Conservation (phyloP, 2,329 filamentous ascomycete genomes). For the Chaetomium sp. region DNA sequence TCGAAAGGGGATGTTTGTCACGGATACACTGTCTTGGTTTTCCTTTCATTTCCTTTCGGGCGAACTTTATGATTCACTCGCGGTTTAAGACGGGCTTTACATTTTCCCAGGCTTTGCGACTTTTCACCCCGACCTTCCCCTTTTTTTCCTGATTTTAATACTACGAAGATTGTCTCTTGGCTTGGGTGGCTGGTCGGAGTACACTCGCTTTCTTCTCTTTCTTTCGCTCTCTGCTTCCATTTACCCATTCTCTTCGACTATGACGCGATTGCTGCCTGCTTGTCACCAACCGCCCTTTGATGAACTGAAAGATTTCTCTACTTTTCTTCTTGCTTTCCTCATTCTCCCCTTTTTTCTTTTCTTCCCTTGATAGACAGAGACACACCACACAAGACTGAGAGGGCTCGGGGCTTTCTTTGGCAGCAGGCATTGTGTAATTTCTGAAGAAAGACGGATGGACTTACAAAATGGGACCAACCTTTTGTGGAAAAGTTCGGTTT, state of each 20-base stretch:
- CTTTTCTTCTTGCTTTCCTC: background rate
- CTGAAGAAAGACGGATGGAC: background rate
- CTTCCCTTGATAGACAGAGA: conserved; percentile 15
- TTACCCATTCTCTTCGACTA: background rate
- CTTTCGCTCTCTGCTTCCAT: background rate
- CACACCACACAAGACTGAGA: conserved; percentile 10
- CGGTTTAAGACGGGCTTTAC: background rate
- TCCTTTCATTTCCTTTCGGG: conserved; percentile 6
- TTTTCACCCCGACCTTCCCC: too few relatives aligned
- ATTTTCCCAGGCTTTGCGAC: background rate
- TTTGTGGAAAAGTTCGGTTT: background rate
- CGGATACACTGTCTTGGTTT: conserved; percentile 17
- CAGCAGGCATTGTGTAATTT: conserved; percentile 5
- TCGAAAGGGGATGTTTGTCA: background rate
- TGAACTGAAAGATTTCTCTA: conserved; percentile 10
- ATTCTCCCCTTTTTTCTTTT: background rate
- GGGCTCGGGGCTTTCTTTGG: conserved; percentile 11
- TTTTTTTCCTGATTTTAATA: conserved; percentile 3
- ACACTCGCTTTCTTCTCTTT: background rate
- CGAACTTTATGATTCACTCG: background rate
- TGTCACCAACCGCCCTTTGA: background rate
- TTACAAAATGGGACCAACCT: conserved; percentile 2
- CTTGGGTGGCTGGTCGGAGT: background rate
- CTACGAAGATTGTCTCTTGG: background rate
- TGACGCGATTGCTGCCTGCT: conserved; percentile 8